Conservation (phyloP, 352 stramenopile genomes). For the Phytopythium montanum region DNA sequence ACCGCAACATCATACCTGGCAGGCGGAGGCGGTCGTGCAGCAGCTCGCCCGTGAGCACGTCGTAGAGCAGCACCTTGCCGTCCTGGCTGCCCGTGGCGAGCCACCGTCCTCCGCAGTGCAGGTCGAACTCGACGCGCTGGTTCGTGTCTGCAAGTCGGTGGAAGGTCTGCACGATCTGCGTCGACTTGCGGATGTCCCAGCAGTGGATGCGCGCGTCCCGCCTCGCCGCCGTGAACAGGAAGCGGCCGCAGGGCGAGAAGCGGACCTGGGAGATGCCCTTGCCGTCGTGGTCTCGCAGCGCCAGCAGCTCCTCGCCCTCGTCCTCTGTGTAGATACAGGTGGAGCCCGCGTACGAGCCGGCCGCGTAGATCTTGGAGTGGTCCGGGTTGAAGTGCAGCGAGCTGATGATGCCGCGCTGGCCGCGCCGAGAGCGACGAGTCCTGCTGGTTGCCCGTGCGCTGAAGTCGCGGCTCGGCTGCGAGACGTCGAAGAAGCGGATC, state of each 20-base stretch:
- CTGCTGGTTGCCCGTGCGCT: conserved; percentile 45
- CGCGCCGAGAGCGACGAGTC: conserved; percentile 58
- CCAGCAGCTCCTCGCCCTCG: conserved; percentile 53
- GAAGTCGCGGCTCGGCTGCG: conserved; percentile 62
- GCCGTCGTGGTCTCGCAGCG: conserved; percentile 65
- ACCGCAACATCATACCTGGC: conserved; percentile 12
- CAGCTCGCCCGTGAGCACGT: conserved; percentile 44
- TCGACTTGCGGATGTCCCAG: conserved; percentile 82
- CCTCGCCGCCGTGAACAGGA: conserved; percentile 72
- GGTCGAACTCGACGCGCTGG: conserved; percentile 74
- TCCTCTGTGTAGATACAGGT: conserved; percentile 87
- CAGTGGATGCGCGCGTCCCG: conserved; percentile 71
- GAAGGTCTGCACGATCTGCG: conserved; percentile 62
- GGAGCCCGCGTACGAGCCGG: conserved; percentile 76
- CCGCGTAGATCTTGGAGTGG: conserved; percentile 83
- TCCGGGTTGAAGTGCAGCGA: conserved; percentile 80
- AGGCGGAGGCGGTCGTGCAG: conserved; percentile 43
- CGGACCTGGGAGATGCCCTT: conserved; percentile 75
- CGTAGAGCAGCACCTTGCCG: conserved; percentile 51
- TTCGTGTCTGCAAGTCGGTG: conserved; percentile 60
- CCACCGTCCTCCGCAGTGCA: conserved; percentile 58
- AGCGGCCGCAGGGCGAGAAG: conserved; percentile 73
- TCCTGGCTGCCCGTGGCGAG: conserved; percentile 58
- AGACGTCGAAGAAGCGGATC: conserved; percentile 80
- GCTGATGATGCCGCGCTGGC: conserved; percentile 76